Percentiles rank a stretch among this genome's conserved stretches.
phyloP scores from a whole-genome alignment of 345 rosid genomes.

The Rhizophora apiculata region DNA sequence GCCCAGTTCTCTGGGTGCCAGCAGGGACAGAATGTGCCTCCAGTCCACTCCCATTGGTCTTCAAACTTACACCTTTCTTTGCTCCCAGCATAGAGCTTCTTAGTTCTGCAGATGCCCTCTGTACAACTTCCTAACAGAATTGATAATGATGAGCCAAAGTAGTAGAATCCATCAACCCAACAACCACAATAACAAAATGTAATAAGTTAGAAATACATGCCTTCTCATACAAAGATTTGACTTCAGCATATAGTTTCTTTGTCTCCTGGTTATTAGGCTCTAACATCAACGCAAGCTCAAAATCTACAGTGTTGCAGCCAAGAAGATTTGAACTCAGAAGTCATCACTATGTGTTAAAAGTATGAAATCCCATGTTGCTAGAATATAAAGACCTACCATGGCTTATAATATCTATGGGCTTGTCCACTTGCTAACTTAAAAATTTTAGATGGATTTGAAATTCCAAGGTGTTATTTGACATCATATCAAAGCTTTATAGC shows the following conservation, averaged over 20 bases:
- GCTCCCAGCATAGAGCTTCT: slow-evolving; percentile 45
- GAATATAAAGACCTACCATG: background rate
- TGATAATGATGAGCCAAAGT: slow-evolving; percentile 3
- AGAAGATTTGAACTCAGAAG: too few species aligned
- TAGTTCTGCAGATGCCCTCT: slow-evolving; percentile 55
- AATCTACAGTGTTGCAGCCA: slow-evolving; percentile 47
- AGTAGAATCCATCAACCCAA: background rate
- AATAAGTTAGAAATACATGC: slow-evolving; percentile 30
- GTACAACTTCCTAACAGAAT: slow-evolving; percentile 50
- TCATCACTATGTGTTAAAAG: slow-evolving; percentile 21
- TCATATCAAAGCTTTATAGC: too few species aligned
- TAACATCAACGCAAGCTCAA: slow-evolving; percentile 76
- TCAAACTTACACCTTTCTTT: slow-evolving; percentile 40
- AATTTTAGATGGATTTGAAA: too few species aligned
- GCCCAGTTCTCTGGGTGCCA: slow-evolving; percentile 27
- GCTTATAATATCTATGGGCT: too few species aligned
- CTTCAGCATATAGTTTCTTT: slow-evolving; percentile 71
- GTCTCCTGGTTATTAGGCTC: slow-evolving; percentile 86
- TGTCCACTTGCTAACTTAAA: too few species aligned
- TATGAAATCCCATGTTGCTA: background rate
- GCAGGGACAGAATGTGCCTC: slow-evolving; percentile 33
- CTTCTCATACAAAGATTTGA: slow-evolving; percentile 66
- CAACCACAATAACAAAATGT: background rate
- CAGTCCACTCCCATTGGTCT: slow-evolving; percentile 33
- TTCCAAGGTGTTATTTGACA: too few species aligned